phyloP scores from a whole-genome alignment of 179 eudicot species.

The Silene vulgaris region DNA sequence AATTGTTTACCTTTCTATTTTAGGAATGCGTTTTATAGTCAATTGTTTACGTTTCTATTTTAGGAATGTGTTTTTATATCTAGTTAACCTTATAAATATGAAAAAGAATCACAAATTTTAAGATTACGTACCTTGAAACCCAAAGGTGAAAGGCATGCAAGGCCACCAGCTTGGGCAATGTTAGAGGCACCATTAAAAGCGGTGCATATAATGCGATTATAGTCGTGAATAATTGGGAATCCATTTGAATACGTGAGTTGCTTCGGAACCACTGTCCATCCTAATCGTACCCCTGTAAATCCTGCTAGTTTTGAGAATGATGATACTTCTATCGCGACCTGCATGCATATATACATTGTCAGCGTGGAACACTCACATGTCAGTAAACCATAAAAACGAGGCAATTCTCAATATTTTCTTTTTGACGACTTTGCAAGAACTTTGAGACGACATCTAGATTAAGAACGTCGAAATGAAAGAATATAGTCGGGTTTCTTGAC shows the following conservation, averaged over 20 bases:
- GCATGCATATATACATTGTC: not conserved
- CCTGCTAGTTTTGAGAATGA: constrained; percentile 86
- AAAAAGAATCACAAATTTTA: no score
- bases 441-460: no score
- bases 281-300: constrained; percentile 92
- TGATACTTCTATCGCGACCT: constrained; percentile 89
- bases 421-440: no score
- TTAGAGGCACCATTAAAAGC: constrained; percentile 78
- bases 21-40: no score
- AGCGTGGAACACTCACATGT: no score
- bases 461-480: no score
- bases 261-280: constrained; percentile 87
- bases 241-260: constrained; percentile 59
- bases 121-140: constrained; percentile 69
- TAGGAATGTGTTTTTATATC: no score
- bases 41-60: no score
- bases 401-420: no score
- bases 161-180: constrained; percentile 75
- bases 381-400: no score
- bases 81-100: no score
- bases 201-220: constrained; percentile 54
- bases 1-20: no score
- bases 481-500: not conserved
- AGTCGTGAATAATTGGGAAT: constrained; percentile 54
- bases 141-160: constrained; percentile 63